Conservation (phyloP, 495 filamentous ascomycete species). For the Thermothielavioides terrestris region DNA sequence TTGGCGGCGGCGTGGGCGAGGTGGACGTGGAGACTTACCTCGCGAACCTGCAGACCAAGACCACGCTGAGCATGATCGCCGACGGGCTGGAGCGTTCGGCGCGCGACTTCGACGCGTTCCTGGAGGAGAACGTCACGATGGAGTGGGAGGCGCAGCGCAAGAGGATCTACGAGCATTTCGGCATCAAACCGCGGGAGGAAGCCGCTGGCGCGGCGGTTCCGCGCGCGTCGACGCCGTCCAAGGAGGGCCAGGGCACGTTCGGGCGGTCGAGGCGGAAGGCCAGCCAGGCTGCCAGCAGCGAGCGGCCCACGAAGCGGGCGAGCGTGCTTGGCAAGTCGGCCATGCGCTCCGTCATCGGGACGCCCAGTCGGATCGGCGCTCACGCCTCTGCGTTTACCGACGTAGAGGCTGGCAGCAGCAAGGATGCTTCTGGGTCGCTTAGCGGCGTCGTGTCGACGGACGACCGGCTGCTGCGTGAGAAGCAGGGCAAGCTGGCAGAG, state of each 20-base stretch:
- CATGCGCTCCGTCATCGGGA: constrained; percentile 75
- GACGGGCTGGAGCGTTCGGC: constrained; percentile 80
- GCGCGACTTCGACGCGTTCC: constrained; percentile 80
- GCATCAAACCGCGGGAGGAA: constrained; percentile 62
- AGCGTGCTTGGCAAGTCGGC: constrained; percentile 66
- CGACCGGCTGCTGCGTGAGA: constrained; percentile 65
- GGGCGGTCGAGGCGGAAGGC: constrained; percentile 46
- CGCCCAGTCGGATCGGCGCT: constrained; percentile 50
- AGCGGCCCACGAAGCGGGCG: constrained; percentile 32
- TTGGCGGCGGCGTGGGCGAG: constrained; percentile 37
- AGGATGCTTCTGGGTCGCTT: constrained; percentile 31
- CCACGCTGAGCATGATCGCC: constrained; percentile 80
- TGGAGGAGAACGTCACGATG: constrained; percentile 89
- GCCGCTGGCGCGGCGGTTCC: constrained; percentile 34
- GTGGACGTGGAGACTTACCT: constrained; percentile 78
- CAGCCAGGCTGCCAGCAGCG: constrained; percentile 29
- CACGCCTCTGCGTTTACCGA: constrained; percentile 58
- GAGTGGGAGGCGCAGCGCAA: constrained; percentile 92
- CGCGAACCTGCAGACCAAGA: constrained; percentile 75
- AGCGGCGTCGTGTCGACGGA: constrained; percentile 43
- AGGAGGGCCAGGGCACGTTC: constrained; percentile 33
- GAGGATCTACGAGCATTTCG: constrained; percentile 92
- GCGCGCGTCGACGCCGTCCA: constrained; percentile 42
- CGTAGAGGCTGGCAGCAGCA: constrained; percentile 50
- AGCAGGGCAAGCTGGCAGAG: constrained; percentile 67